Conservation (phyloP, 768 basidiomycete species). For the Gyrodon lividus region DNA sequence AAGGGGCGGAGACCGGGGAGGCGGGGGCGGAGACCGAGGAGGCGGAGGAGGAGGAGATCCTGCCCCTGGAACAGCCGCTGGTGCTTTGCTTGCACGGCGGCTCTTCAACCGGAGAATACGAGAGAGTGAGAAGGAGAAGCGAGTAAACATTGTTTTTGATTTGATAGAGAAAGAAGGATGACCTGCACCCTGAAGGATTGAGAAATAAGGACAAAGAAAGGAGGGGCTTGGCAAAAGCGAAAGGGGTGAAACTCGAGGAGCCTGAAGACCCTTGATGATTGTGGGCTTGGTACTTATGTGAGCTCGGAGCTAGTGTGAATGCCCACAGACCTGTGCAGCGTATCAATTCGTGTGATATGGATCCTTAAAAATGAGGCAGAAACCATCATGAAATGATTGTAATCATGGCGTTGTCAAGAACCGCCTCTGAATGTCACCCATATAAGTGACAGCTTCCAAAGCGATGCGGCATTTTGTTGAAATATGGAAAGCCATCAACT, state of each 20-base stretch:
- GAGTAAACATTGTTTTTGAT: conserved; percentile 14
- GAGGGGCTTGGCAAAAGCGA: background rate
- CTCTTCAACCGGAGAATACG: conserved; percentile 18
- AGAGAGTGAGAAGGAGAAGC: conserved; percentile 13
- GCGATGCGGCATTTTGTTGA: no score
- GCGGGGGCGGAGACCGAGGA: background rate
- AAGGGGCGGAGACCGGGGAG: background rate
- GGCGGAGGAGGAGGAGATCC: background rate
- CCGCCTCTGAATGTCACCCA: background rate
- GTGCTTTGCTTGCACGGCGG: conserved; percentile 7
- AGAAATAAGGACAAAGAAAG: background rate
- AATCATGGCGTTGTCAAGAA: background rate
- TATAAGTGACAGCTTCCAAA: no score
- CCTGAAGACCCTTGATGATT: background rate
- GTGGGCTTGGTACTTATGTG: conserved; percentile 5
- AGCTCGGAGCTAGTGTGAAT: background rate
- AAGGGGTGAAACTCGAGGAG: background rate
- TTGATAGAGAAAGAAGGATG: conserved; percentile 4
- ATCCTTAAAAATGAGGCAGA: background rate
- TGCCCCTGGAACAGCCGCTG: background rate
- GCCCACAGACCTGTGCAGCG: conserved; percentile 9
- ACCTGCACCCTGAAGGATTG: conserved; percentile 12
- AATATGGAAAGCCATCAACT: no score
- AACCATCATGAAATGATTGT: background rate
- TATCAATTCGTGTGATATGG: conserved; percentile 1